These are phyloP conservation scores for Epichloe scottii DNA, from an alignment of 2,329 filamentous ascomycete genomes.

Conservation along the genomic window DNA sequence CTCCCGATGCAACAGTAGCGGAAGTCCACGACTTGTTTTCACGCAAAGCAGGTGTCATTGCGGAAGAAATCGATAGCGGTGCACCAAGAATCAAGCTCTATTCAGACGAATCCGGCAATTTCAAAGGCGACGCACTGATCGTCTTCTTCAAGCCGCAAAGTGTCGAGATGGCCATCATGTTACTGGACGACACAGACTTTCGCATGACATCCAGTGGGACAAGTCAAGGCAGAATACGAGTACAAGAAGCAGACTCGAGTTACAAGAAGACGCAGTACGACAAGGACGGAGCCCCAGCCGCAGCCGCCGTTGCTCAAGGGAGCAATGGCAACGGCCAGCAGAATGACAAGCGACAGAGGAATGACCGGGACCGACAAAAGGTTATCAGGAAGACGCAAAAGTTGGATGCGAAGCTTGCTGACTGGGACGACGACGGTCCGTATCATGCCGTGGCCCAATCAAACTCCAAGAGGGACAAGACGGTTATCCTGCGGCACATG, in stretches of 20 bases:
- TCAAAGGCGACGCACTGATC: conserved; percentile 87
- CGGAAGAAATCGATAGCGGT: conserved; percentile 84
- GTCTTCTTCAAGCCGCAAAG: conserved; percentile 93
- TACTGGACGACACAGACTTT: conserved; percentile 74
- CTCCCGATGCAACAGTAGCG: conserved; percentile 61
- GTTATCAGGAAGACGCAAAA: conserved; percentile 87
- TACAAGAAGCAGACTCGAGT: conserved; percentile 74
- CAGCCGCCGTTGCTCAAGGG: conserved; percentile 6
- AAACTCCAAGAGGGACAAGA: conserved; percentile 53
- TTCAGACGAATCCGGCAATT: conserved; percentile 62
- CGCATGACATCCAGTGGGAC: conserved; percentile 44
- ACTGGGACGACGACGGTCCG: conserved; percentile 88
- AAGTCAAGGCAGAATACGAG: conserved; percentile 56
- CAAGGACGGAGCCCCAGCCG: conserved; percentile 14
- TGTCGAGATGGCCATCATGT: conserved; percentile 71
- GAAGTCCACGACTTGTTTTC: conserved; percentile 80
- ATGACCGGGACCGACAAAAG: conserved; percentile 66
- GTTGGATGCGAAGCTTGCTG: conserved; percentile 78
- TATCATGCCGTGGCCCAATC: conserved; percentile 31
- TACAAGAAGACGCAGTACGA: conserved; percentile 81
- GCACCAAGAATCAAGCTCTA: conserved; percentile 90
- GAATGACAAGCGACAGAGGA: conserved; percentile 31
- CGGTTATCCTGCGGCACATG: conserved; percentile 84
- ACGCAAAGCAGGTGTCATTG: conserved; percentile 75
- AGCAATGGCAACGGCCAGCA: conserved; percentile 19